Evolutionary conservation across 352 stramenopile species (phyloP).

Genomic region (Pilasporangium apinafurcum): DNA sequence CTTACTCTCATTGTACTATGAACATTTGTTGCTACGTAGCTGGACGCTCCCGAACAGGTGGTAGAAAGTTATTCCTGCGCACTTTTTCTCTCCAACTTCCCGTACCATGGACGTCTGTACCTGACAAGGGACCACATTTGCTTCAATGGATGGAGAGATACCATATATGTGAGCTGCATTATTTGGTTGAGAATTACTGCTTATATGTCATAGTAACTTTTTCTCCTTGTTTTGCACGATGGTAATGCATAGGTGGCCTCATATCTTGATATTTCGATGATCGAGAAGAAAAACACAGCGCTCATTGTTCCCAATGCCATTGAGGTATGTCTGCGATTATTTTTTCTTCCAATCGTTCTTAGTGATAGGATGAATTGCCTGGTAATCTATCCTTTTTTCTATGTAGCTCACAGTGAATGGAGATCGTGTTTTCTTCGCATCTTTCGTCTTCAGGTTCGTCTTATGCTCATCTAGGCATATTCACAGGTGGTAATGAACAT

Average conservation of each 20-base stretch:
- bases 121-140: slow-evolving; percentile 69
- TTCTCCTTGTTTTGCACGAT: background rate
- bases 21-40: slow-evolving; percentile 13
- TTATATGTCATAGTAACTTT: slow-evolving; percentile 17
- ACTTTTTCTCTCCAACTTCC: slow-evolving; percentile 75
- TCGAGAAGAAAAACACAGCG: slow-evolving; percentile 85
- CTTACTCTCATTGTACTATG: background rate
- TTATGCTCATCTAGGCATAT: background rate
- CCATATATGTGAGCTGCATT: no score
- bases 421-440: slow-evolving; percentile 76
- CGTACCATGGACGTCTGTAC: slow-evolving; percentile 75
- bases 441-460: slow-evolving; percentile 71
- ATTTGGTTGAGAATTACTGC: no score
- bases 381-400: background rate
- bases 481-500: background rate
- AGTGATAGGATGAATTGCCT: no score
- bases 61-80: slow-evolving; percentile 83
- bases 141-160: slow-evolving; percentile 80
- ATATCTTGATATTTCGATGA: slow-evolving; percentile 58
- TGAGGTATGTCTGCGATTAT: slow-evolving; percentile 32
- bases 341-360: no score
- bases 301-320: slow-evolving; percentile 84
- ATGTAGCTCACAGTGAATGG: slow-evolving; percentile 52
- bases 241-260: slow-evolving; percentile 38
- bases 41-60: slow-evolving; percentile 67